A percentile compares a stretch with the other conserved stretches of the same genome.
phyloP scores from a whole-genome alignment of 192 early-diverging fungal genomes.

The Kickxella alabastrina region DNA sequence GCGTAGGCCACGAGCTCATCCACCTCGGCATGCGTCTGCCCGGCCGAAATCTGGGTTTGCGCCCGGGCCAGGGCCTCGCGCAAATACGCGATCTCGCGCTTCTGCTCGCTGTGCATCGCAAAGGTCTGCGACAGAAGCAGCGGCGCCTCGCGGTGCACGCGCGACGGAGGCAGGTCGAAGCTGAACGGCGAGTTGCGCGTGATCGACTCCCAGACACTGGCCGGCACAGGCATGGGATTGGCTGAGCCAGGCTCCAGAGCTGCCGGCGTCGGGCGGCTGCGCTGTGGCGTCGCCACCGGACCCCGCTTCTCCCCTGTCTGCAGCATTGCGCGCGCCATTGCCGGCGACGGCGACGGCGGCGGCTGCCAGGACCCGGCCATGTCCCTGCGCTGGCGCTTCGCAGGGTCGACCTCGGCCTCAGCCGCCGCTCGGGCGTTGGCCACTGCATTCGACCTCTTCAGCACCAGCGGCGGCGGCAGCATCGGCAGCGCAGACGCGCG shows the following conservation, averaged over 20 bases:
- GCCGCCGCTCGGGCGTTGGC: constrained; percentile 5
- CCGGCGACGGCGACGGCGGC: constrained; percentile 2
- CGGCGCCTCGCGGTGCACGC: constrained; percentile 1
- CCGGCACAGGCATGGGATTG: neutral
- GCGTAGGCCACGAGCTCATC: constrained; percentile 43
- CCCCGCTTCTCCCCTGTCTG: too few relatives aligned
- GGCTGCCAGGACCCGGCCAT: constrained; percentile 34
- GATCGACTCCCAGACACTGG: constrained; percentile 9
- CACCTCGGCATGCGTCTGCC: constrained; percentile 11
- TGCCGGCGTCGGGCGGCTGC: neutral
- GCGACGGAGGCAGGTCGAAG: constrained; percentile 21
- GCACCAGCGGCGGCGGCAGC: neutral
- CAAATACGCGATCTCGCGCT: constrained; percentile 26
- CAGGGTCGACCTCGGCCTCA: constrained; percentile 8
- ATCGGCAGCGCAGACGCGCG: neutral
- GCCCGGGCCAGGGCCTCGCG: constrained; percentile 28
- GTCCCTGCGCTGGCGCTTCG: constrained; percentile 34
- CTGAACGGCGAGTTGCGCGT: constrained; percentile 19
- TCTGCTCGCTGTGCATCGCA: constrained; percentile 15
- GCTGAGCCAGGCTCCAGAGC: neutral
- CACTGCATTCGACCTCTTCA: constrained; percentile 14
- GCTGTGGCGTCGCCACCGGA: too few relatives aligned
- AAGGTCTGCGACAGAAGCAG: constrained; percentile 19
- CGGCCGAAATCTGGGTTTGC: constrained; percentile 14
- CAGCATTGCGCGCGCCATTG: neutral